Percentiles rank a stretch among this genome's conserved stretches.
phyloP scores from a whole-genome alignment of 177 flowering plant genomes.

The Telopea speciosissima region DNA sequence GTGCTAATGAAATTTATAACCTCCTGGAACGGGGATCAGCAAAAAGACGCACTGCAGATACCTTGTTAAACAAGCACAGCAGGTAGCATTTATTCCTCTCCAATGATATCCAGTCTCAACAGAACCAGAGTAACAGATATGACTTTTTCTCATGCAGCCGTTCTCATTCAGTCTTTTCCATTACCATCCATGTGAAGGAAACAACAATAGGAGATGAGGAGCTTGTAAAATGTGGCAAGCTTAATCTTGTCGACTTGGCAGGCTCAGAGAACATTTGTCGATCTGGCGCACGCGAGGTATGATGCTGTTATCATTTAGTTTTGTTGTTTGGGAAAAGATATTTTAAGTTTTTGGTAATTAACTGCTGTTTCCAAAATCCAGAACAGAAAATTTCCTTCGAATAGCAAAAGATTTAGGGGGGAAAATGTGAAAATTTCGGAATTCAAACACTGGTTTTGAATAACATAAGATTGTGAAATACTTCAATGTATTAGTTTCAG shows the following conservation, averaged over 20 bases:
- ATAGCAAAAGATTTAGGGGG: no score
- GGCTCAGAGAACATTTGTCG: conserved; percentile 87
- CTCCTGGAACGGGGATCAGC: conserved; percentile 81
- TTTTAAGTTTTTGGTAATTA: not conserved
- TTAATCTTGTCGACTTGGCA: conserved; percentile 90
- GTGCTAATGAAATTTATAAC: conserved; percentile 69
- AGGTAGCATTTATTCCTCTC: conserved; percentile 34
- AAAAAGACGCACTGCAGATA: conserved; percentile 84
- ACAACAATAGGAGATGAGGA: conserved; percentile 62
- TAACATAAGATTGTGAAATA: no score
- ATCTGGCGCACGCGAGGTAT: conserved; percentile 86
- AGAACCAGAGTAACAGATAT: not conserved
- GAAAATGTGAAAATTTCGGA: no score
- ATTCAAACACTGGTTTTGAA: no score
- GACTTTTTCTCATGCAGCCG: conserved; percentile 47
- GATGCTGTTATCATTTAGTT: conserved; percentile 1
- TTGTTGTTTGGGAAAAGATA: not conserved
- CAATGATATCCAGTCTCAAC: not conserved
- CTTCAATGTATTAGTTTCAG: not conserved
- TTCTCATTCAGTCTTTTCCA: conserved; percentile 81
- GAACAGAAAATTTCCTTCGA: no score
- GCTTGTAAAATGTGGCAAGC: conserved; percentile 85
- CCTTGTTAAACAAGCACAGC: conserved; percentile 82
- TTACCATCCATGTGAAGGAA: conserved; percentile 68
- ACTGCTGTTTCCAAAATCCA: not conserved